A percentile compares a stretch with the other conserved stretches of the same genome.
Conservation (phyloP, 106 monocot species). For the Dendrobium nobile region DNA sequence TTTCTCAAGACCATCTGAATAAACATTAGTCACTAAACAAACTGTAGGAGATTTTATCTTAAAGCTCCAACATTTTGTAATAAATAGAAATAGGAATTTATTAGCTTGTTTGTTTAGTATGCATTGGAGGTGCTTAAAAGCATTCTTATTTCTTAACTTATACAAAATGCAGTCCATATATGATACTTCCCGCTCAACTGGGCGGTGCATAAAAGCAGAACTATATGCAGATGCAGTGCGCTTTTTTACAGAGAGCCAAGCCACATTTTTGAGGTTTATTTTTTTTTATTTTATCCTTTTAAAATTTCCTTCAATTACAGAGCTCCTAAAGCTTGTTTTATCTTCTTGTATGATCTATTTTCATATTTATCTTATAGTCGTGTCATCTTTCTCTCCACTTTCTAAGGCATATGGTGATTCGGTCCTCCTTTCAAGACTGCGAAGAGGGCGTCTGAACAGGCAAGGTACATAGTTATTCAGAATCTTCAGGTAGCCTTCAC, state of each 20-base stretch:
- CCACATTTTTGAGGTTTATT: slow-evolving; percentile 89
- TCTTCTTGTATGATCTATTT: background rate
- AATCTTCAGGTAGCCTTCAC: slow-evolving; percentile 67
- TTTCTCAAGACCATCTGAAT: background rate
- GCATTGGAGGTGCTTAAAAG: background rate
- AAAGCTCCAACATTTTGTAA: background rate
- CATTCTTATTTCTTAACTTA: slow-evolving; percentile 1
- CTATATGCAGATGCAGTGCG: slow-evolving; percentile 97
- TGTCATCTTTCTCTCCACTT: background rate
- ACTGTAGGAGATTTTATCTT: background rate
- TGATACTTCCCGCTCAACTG: slow-evolving; percentile 83
- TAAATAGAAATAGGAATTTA: background rate
- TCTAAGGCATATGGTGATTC: slow-evolving; percentile 89
- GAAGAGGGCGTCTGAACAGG: slow-evolving; percentile 94
- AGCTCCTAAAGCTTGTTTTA: background rate
- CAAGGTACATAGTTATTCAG: slow-evolving; percentile 61
- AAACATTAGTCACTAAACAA: background rate
- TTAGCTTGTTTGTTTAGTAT: background rate
- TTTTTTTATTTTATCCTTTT: slow-evolving; percentile 1
- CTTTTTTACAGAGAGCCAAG: slow-evolving; percentile 87
- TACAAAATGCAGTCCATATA: slow-evolving; percentile 76
- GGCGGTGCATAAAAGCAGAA: slow-evolving; percentile 88
- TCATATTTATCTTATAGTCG: background rate
- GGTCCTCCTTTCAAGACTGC: slow-evolving; percentile 96
- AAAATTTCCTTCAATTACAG: background rate